Evolutionary conservation across 176 grass and related monocot species (phyloP).

Genomic region (Elaeis guineensis): DNA sequence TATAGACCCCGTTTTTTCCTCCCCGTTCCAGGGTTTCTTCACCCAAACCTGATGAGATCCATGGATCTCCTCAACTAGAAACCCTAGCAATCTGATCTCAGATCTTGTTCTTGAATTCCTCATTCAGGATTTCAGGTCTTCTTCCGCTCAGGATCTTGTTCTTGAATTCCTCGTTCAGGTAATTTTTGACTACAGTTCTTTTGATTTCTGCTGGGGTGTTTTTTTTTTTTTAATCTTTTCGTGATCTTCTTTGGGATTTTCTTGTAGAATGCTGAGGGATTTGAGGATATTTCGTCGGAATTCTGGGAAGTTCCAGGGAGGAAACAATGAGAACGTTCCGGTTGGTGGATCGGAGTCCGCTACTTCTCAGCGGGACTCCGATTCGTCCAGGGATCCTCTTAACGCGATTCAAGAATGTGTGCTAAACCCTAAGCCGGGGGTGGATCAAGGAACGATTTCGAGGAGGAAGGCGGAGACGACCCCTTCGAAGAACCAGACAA

Average conservation of each 20-base stretch:
- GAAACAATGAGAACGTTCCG: slow-evolving; percentile 19
- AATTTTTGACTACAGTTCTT: background rate
- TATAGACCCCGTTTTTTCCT: too few species aligned
- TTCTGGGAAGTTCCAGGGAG: slow-evolving; percentile 1
- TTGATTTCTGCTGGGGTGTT: background rate
- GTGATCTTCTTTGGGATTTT: background rate
- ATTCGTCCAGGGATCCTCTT: slow-evolving; percentile 28
- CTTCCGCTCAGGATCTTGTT: slow-evolving; percentile 9
- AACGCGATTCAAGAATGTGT: slow-evolving; percentile 26
- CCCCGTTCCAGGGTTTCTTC: too few species aligned
- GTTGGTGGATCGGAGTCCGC: slow-evolving; percentile 2
- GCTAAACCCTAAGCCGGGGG: slow-evolving; percentile 5
- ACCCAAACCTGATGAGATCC: too few species aligned
- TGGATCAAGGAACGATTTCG: slow-evolving; percentile 18
- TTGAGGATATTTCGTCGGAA: slow-evolving; percentile 31
- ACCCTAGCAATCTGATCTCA: too few species aligned
- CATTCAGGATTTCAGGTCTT: background rate
- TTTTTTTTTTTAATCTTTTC: background rate
- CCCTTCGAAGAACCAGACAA: slow-evolving; percentile 34
- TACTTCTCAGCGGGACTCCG: slow-evolving; percentile 10
- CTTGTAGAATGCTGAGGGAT: slow-evolving; percentile 52
- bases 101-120: too few species aligned
- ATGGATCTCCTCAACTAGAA: too few species aligned
- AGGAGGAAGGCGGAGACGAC: slow-evolving; percentile 68
- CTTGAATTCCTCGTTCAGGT: slow-evolving; percentile 22